These are phyloP conservation scores for Bertia moriformis DNA, from an alignment of 2,329 filamentous ascomycete genomes.

Conservation along the genomic window DNA sequence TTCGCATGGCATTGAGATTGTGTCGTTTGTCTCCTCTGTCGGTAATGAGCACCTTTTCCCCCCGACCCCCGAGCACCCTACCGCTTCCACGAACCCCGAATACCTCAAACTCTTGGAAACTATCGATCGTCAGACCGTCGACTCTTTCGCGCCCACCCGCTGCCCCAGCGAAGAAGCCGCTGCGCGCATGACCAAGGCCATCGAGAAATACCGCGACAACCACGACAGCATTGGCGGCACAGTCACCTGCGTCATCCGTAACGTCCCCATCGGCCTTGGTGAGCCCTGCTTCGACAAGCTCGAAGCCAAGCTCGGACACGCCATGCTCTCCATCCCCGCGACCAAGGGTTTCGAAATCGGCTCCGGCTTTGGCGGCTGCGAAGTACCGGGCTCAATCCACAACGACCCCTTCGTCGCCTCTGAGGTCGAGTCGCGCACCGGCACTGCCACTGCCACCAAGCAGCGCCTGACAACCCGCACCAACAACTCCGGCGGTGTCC, in stretches of 20 bases:
- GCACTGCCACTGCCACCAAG: conserved; percentile 26
- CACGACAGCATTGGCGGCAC: conserved; percentile 88
- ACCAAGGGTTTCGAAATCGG: conserved; percentile 94
- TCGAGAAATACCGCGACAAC: conserved; percentile 63
- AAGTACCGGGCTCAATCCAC: conserved; percentile 76
- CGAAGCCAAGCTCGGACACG: conserved; percentile 79
- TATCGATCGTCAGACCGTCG: conserved; percentile 63
- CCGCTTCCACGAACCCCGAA: conserved; percentile 58
- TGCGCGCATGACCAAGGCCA: conserved; percentile 62
- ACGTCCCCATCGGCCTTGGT: conserved; percentile 70
- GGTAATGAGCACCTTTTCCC: conserved; percentile 68
- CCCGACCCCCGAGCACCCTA: conserved; percentile 52
- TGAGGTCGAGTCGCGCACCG: conserved; percentile 20
- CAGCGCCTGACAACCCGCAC: conserved; percentile 62
- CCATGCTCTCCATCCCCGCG: conserved; percentile 88
- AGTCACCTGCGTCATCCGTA: conserved; percentile 83
- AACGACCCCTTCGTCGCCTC: conserved; percentile 72
- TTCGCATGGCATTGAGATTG: conserved; percentile 75
- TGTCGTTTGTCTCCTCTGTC: conserved; percentile 77
- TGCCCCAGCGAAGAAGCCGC: conserved; percentile 59
- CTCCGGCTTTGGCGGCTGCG: conserved; percentile 76
- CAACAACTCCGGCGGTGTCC: conserved; percentile 88
- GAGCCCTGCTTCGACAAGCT: conserved; percentile 94
- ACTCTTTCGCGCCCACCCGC: conserved; percentile 71
- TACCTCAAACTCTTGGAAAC: conserved; percentile 63